Base-by-base conservation (phyloP, 139 green algal species). In the Chlamydomonas asymmetrica region DNA sequence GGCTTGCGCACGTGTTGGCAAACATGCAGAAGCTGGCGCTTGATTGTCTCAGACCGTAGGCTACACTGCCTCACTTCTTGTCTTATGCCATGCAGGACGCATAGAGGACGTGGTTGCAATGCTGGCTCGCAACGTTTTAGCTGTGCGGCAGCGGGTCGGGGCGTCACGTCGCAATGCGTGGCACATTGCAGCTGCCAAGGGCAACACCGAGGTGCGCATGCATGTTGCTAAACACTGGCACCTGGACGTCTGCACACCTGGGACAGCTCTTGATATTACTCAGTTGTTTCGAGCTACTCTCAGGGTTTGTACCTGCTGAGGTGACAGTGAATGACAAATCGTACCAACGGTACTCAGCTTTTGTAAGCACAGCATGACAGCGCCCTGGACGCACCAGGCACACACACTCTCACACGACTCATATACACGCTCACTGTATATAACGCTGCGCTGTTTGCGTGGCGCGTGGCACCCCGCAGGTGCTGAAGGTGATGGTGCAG, bases 151-250 rank as follows among this genome's bases (percentile, higher is more conserved):
- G 16, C 4, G 29, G 2, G 69, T 67, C 48, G 57, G 43, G 40
- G 65, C 39, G 4, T 27, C 45, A 23, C 29, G 38, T 38, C 69
- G 69, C 7, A 75, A 59, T 6, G 54, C 54, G 0, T 75, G 54
- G 54, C 69, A 75, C 31, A 37, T 66, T 1, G 69, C 69, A 1
- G 69, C 69, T 8, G 39, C 32, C n/a, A 34, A 59, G 13, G 69
- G 69, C 7, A 38, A 59, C 18, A 29, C 66, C 23, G 69, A 75
- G 69, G 69, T 75, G 69, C 0, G 25, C 8, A 9, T 31, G 50
- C 10, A 23, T 5, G 6, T 20, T 18, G 18, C 18, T 35, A 25
- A 61, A n/a, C 52, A 61, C 1, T 59, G 50, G 50, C 9, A 7
- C 50, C 29, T 20, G 9, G 29, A 20, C 22, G 68, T 18, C 18